These are phyloP conservation scores for Lodderomyces margitis DNA, from an alignment of 1,139 yeast genomes.

Conservation along the genomic window DNA sequence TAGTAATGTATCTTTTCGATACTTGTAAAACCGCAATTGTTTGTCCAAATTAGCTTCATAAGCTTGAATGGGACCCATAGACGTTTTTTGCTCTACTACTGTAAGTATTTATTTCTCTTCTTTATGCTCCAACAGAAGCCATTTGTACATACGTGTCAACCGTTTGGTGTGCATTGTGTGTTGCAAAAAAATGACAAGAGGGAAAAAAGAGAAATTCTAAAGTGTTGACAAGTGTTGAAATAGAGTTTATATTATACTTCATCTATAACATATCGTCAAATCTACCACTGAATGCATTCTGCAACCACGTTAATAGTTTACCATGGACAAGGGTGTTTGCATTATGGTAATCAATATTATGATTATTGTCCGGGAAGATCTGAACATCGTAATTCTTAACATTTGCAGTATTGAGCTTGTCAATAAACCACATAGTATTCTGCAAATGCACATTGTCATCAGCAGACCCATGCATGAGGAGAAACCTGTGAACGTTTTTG, in stretches of 20 bases:
- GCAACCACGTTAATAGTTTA: constrained; percentile 67
- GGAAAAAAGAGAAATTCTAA: not conserved
- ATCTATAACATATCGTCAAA: constrained; percentile 19
- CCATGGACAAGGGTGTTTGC: constrained; percentile 76
- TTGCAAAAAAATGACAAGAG: not conserved
- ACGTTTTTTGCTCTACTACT: not conserved
- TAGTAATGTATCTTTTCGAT: constrained; percentile 13
- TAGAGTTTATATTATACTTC: not conserved
- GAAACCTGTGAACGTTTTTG: constrained; percentile 52
- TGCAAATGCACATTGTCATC: constrained; percentile 97
- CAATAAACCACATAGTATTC: constrained; percentile 74
- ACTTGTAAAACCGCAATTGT: constrained; percentile 12
- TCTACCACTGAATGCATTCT: constrained; percentile 62
- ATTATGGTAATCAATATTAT: constrained; percentile 74
- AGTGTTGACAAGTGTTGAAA: not conserved
- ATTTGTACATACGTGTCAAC: not conserved
- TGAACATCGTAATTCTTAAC: constrained; percentile 87
- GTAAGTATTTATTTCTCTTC: not conserved
- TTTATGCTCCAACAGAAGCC: no score
- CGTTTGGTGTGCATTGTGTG: constrained; percentile 3
- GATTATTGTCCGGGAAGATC: constrained; percentile 93
- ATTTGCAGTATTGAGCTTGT: constrained; percentile 56
- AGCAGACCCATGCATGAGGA: constrained; percentile 92
- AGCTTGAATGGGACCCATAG: constrained; percentile 1
- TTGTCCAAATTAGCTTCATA: constrained; percentile 14